Base-by-base conservation (phyloP, 164 flowering plant genomes). In the Magnolia sinica region DNA sequence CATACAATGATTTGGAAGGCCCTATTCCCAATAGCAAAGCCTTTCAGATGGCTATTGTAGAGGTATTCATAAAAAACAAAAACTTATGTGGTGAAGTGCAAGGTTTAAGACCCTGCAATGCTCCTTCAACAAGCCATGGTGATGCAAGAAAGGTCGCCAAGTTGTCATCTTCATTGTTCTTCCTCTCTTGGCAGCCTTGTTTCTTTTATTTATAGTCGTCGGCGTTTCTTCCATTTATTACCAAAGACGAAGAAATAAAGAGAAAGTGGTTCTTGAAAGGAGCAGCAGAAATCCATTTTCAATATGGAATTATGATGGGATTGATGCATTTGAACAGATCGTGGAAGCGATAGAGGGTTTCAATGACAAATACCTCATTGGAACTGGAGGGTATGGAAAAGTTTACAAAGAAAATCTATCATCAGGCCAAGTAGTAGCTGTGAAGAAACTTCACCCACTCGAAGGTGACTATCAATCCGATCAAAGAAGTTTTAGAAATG, bases 351-450 rank as follows among this genome's bases (percentile, higher is more conserved):
- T 91, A 0, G 82, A 90, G 9, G 76, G 87, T 76, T 92, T 90
- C 70, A 27, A 73, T 45, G 87, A 85, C 10, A 79, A 72, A 64
- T 84, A 84, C 79, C 85, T 84, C 75, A 84, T 90, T n/a, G 96
- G 96, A 7, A 85, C 63, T 77, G 94, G 94, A 68, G 91, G 92
- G 9, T 87, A 79, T 77, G 94, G 97, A 51, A 85, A 73, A 16
- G 91, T 87, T 29, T 90, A 89, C 78, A 86, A 74, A 78, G 92
- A 89, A 1, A 81, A 23, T 8, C 13, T 92, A 70, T 68, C 80
- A 20, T 75, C 79, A 1, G 91, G 89, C 29, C 90, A 85, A 24
- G 71, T 78, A 2, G 82, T 90, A 13, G 94, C 96, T 16, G 91
- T 89, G 18, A 92, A 90, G 68, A 82, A 78, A 24, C 87, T 90